Evolutionary conservation across 1,139 yeast species (phyloP).

Genomic region (Meyerozyma smithsonii): DNA sequence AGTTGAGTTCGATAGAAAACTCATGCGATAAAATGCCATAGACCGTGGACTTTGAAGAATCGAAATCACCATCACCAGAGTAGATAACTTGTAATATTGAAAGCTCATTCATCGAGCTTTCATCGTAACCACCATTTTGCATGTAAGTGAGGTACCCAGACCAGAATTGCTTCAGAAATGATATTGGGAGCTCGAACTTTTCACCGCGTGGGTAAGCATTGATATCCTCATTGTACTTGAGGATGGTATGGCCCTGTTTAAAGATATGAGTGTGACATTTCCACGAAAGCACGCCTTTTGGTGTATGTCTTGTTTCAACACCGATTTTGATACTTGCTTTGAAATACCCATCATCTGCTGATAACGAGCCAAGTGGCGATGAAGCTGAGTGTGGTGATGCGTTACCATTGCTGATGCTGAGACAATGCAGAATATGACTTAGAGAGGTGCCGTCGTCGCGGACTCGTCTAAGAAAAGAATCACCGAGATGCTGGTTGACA

Average conservation of each 20-base stretch:
- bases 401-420: not conserved
- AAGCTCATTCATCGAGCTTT: constrained; percentile 17
- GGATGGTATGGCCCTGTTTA: constrained; percentile 20
- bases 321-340: constrained; percentile 7
- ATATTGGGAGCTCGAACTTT: constrained; percentile 28
- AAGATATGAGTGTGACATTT: constrained; percentile 29
- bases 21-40: constrained; percentile 29
- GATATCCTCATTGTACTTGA: constrained; percentile 27
- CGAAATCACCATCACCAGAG: constrained; percentile 13
- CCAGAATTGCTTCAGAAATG: constrained; percentile 38
- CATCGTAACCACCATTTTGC: constrained; percentile 28
- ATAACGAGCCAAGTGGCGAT: not conserved
- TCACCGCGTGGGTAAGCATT: constrained; percentile 26
- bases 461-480: not conserved
- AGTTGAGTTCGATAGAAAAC: constrained; percentile 13
- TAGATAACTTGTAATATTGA: constrained; percentile 30
- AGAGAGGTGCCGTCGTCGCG: not conserved
- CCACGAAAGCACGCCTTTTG: constrained; percentile 24
- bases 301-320: constrained; percentile 3
- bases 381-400: not conserved
- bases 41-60: constrained; percentile 14
- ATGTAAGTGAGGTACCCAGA: constrained; percentile 35
- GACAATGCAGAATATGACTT: not conserved
- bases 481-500: not conserved
- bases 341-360: constrained; percentile 9